Conservation (phyloP, 208 protist species). For the Porcisia hertigi region DNA sequence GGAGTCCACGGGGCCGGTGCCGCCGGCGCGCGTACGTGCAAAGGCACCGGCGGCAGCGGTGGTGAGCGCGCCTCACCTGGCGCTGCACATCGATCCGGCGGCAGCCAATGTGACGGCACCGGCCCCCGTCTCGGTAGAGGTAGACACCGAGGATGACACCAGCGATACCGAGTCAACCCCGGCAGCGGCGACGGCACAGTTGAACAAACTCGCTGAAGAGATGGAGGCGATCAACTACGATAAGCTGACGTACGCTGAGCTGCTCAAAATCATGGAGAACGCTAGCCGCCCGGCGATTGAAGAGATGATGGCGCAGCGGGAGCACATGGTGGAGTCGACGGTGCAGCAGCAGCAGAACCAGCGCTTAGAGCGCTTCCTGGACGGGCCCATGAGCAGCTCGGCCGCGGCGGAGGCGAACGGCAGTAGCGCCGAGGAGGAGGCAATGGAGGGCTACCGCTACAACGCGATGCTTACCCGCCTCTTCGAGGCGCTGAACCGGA, state of each 20-base stretch:
- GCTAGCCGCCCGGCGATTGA: slow-evolving; percentile 48
- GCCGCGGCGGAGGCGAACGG: slow-evolving; percentile 2
- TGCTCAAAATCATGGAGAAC: slow-evolving; percentile 46
- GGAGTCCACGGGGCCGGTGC: neutral
- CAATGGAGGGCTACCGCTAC: slow-evolving; percentile 68
- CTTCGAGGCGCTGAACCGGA: slow-evolving; percentile 68
- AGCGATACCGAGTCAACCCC: slow-evolving; percentile 5
- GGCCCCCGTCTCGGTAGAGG: neutral
- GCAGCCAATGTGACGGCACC: neutral
- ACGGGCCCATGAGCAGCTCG: slow-evolving; percentile 23
- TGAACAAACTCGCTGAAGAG: slow-evolving; percentile 26
- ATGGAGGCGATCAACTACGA: slow-evolving; percentile 63
- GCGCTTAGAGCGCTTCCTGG: slow-evolving; percentile 62
- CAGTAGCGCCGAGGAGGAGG: slow-evolving; percentile 23
- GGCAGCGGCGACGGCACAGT: neutral
- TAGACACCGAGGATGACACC: neutral
- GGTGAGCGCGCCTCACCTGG: neutral
- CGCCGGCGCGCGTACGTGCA: slow-evolving; percentile 8
- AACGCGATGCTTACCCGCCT: slow-evolving; percentile 69
- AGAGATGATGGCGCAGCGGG: slow-evolving; percentile 54
- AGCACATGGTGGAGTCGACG: slow-evolving; percentile 33
- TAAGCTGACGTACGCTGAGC: slow-evolving; percentile 52
- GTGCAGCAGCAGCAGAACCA: slow-evolving; percentile 42
- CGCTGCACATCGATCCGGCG: neutral
- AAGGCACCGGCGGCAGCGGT: slow-evolving; percentile 9